phyloP scores from a whole-genome alignment of 257 asterid genomes.

The Oldenlandia corymbosa region DNA sequence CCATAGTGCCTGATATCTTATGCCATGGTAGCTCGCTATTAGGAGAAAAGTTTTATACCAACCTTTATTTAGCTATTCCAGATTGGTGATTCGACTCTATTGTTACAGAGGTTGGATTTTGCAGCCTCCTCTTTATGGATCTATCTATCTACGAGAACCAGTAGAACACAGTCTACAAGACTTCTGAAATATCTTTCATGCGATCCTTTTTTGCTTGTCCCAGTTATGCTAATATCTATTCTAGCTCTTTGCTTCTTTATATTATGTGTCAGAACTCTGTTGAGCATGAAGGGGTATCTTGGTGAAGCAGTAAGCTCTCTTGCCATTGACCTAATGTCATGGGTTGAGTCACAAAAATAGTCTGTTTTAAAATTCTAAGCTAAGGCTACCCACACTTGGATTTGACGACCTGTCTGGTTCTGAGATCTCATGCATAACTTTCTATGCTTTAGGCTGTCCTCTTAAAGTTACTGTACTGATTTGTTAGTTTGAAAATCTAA shows the following conservation, averaged over 20 bases:
- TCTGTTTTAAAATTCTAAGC: too few relatives aligned
- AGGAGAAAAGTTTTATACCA: background rate
- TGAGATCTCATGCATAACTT: too few relatives aligned
- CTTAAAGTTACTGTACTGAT: too few relatives aligned
- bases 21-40: background rate
- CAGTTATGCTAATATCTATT: background rate
- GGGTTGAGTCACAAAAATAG: too few relatives aligned
- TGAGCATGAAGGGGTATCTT: conserved; percentile 2
- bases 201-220: background rate
- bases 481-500: too few relatives aligned
- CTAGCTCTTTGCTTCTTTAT: background rate
- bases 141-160: background rate
- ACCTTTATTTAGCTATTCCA: background rate
- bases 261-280: background rate
- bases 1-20: background rate
- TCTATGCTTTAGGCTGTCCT: too few relatives aligned
- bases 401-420: too few relatives aligned
- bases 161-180: background rate
- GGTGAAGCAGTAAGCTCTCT: too few relatives aligned
- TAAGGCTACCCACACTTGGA: too few relatives aligned
- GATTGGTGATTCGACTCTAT: background rate
- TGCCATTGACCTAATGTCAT: too few relatives aligned
- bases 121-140: background rate
- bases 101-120: background rate
- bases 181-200: background rate